Evolutionary conservation across 768 basidiomycete genomes (phyloP), one percentile per base, ranked within the genome.

Genomic region (Calvatia gigantea): DNA sequence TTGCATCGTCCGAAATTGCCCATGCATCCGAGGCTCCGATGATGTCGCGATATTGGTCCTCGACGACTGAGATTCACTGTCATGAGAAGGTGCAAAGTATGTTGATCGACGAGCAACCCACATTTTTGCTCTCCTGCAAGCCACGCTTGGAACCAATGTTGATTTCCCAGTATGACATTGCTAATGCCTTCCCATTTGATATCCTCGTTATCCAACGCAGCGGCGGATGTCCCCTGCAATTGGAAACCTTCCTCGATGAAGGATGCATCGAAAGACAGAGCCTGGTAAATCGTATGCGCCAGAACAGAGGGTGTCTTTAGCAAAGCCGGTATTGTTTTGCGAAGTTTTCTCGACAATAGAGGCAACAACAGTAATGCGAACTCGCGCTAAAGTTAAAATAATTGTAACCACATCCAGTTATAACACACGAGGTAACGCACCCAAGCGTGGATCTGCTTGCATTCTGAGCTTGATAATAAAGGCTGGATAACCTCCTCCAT

Each of bases 231-330:
- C 1, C 78, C 77, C 19, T 73, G 67, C 11, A 89, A 69, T 27
- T 70, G 72, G 64, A 93, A 97, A 0, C 88, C 91, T 66, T 85
- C 83, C 60, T 89, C 89, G 15, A 75, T 71, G 33, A 98, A 65
- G 19, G 85, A 77, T 25, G 86, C 82, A 69, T 99, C 97, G 61
- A 98, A 99, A 0, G 85, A 69, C 3, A 98, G 74, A 0, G 94
- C 83, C 68, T 98, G 93, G 67, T 96, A 96, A 45, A 98, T 88
- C 1, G 94, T 98, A 65, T 99, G 96, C 1, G 97, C 97, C 6
- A 99, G 76, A 19, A 98, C 71, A 0, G 94, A 84, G 0, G 97
- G 91, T 60, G 87, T 84, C 2, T 82, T 71, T 4, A 98, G 72
- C 9, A 98, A 70, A 17, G 79, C 67, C 0, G 94, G 90, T 32